Base-by-base conservation (phyloP, 2,329 filamentous ascomycete genomes). In the Paecilomyces sp. region DNA sequence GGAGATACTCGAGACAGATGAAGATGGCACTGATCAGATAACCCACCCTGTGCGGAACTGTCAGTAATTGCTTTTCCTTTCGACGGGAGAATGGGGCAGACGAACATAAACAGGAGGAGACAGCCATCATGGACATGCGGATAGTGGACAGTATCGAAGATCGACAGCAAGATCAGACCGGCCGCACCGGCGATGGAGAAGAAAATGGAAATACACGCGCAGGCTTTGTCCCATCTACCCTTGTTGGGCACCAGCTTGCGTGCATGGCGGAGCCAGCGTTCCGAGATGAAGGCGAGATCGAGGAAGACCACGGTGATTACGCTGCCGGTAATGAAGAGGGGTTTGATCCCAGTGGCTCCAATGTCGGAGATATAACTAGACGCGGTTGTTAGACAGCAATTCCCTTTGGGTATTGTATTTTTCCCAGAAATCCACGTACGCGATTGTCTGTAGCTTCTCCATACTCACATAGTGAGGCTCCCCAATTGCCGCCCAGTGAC, bases 1-100 rank as follows among this genome's bases (percentile, higher is more conserved):
- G 87, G 69, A 94, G 88, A 74, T 96, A 97, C 74, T 97, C 92
- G 78, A 85, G 87, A 79, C 92, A 97, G 65, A 93, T 89, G 75
- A 92, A 93, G 66, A 97, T 83, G 59, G 93, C 92, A 3, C 88
- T 91, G 58, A 96, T 71, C 58, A 97, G 79, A 73, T 96, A 97
- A 34, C 91, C 94, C 13, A 75, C 86, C 58, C 76, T 78, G 51
- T 6, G 24, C 31, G 3, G 31, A 54, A 31, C 7, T 24, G 33
- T 30, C 22, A 55, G 47, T 11, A 50, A 6, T 18, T 50, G n/a
- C 11, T 7, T 12, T 28, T 28, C 3, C 25, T 3, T 28, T 6
- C 52, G 13, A 6, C 22, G 18, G 54, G 8, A 34, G 24, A 22
- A 11, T 6, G 6, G 51, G 12, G 15, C 12, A 33, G 12, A 65